Evolutionary conservation across 1,139 yeast genomes (phyloP).

Genomic region (Magnusiomyces tetraspermus): DNA sequence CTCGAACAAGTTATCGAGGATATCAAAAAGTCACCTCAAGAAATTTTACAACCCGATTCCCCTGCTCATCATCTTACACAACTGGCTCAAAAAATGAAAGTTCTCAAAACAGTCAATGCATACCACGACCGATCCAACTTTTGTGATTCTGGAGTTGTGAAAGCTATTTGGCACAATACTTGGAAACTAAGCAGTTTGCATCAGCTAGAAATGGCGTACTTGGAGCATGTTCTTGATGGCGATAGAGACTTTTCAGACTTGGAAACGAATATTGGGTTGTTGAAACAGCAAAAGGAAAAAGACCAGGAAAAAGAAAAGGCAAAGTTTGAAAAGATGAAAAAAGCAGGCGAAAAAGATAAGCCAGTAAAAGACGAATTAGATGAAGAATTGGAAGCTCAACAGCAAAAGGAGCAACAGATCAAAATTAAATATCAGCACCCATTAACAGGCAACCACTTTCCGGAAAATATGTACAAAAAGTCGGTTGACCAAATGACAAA

Average conservation of each 20-base stretch:
- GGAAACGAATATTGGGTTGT: background rate
- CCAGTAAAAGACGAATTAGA: background rate
- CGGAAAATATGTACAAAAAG: background rate
- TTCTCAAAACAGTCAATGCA: background rate
- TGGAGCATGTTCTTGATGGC: conserved; percentile 1
- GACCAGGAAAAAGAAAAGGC: background rate
- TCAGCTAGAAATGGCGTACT: conserved; percentile 3
- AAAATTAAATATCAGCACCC: background rate
- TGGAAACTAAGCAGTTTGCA: background rate
- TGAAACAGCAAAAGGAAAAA: background rate
- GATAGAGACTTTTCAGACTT: background rate
- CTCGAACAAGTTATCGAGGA: too few species aligned
- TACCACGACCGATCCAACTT: background rate
- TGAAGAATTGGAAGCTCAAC: background rate
- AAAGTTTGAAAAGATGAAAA: background rate
- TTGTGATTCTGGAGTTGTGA: background rate
- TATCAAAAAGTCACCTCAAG: too few species aligned
- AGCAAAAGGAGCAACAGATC: background rate
- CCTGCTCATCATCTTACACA: too few species aligned
- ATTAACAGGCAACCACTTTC: background rate
- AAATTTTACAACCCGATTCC: too few species aligned
- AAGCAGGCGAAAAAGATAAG: too few species aligned
- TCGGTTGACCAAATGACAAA: background rate
- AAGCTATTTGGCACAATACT: background rate
- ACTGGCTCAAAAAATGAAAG: background rate